These are phyloP conservation scores for Scutellaria minor DNA, from an alignment of 257 asterid genomes.

Conservation along the genomic window DNA sequence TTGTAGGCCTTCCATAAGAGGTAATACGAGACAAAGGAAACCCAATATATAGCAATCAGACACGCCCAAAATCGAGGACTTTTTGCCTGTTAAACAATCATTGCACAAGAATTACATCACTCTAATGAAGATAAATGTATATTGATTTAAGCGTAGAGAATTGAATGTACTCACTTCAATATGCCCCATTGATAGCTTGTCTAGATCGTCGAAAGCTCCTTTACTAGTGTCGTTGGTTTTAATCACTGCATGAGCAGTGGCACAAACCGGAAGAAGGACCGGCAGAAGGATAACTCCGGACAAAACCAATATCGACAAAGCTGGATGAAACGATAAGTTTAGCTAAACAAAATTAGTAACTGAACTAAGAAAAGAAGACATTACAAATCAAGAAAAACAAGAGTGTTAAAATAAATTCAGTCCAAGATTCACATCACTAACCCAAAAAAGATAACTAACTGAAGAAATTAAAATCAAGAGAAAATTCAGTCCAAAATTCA, in stretches of 20 bases:
- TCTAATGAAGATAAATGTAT: background rate
- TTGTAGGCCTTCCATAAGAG: slow-evolving; percentile 86
- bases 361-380: background rate
- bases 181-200: slow-evolving; percentile 80
- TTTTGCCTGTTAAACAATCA: slow-evolving; percentile 48
- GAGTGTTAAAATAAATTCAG: background rate
- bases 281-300: slow-evolving; percentile 76
- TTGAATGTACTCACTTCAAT: slow-evolving; percentile 52
- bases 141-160: background rate
- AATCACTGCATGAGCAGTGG: slow-evolving; percentile 49
- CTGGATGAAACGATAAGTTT: slow-evolving; percentile 46
- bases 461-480: too few species aligned
- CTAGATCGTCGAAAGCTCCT: slow-evolving; percentile 75
- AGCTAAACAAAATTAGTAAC: background rate
- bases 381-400: background rate
- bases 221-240: slow-evolving; percentile 54
- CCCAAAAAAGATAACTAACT: background rate
- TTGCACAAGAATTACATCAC: background rate
- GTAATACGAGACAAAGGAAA: slow-evolving; percentile 63
- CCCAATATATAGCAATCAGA: slow-evolving; percentile 63
- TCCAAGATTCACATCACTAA: background rate
- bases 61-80: slow-evolving; percentile 82
- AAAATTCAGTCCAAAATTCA: too few species aligned
- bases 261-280: slow-evolving; percentile 73
- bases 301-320: slow-evolving; percentile 70